Conservation (phyloP, 2,329 filamentous ascomycete genomes). For the Sporothrix brasiliensis region DNA sequence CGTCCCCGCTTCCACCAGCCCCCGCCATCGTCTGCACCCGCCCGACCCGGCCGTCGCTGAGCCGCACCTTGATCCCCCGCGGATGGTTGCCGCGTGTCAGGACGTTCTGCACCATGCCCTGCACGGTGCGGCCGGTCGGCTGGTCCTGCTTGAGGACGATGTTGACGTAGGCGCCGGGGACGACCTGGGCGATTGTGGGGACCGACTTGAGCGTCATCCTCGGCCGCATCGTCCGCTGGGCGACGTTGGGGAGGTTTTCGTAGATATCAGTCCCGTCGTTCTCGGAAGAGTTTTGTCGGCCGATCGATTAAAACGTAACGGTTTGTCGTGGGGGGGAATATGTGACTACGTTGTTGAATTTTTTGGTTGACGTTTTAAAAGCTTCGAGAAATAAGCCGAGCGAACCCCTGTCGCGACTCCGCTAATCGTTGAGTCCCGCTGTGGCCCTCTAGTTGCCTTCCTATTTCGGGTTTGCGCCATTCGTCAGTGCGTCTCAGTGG, state of each 20-base stretch:
- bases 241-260: too few species aligned
- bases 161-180: slow-evolving; percentile 65
- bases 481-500: neutral
- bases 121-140: slow-evolving; percentile 70
- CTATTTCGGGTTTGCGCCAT: slow-evolving; percentile 3
- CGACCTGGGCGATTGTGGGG: slow-evolving; percentile 48
- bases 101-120: slow-evolving; percentile 66
- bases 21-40: slow-evolving; percentile 66
- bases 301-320: neutral
- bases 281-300: neutral
- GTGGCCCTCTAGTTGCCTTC: neutral
- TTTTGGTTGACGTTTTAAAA: too few species aligned
- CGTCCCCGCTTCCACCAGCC: slow-evolving; percentile 27
- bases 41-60: slow-evolving; percentile 71
- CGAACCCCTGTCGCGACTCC: neutral
- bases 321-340: slow-evolving; percentile 7
- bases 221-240: slow-evolving; percentile 22
- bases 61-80: slow-evolving; percentile 75
- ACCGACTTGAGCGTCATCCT: slow-evolving; percentile 13
- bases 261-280: neutral
- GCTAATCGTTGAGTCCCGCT: neutral
- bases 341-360: neutral
- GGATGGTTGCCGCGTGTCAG: slow-evolving; percentile 75
- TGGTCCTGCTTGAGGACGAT: slow-evolving; percentile 79
- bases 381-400: slow-evolving; percentile 7